Conservation (phyloP, 2,329 filamentous ascomycete species). For the Fusarium coicis region DNA sequence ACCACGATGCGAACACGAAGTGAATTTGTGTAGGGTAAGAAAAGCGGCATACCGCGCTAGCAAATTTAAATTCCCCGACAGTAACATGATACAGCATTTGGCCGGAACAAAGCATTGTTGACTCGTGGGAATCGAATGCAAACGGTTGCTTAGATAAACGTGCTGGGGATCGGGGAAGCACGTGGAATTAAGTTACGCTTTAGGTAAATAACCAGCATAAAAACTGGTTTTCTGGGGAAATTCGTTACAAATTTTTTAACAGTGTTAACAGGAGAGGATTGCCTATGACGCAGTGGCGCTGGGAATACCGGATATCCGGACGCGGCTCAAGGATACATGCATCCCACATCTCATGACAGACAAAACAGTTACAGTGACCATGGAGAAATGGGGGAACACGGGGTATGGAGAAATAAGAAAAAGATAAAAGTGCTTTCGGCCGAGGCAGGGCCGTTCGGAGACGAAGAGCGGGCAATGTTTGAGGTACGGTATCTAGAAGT, state of each 20-base stretch:
- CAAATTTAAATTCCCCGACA: slow-evolving; percentile 10
- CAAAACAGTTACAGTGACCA: neutral
- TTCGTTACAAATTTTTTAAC: neutral
- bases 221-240: slow-evolving; percentile 18
- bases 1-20: neutral
- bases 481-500: neutral
- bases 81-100: neutral
- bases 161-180: neutral
- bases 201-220: neutral
- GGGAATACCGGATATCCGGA: slow-evolving; percentile 3
- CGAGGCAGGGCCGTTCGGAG: slow-evolving; percentile 36
- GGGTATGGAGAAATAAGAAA: slow-evolving; percentile 8
- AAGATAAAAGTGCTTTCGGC: slow-evolving; percentile 15
- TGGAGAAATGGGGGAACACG: slow-evolving; percentile 5
- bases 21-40: neutral
- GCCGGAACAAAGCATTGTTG: neutral
- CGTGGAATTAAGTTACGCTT: neutral
- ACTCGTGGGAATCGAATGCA: neutral
- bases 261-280: neutral
- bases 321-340: slow-evolving; percentile 3
- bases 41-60: neutral
- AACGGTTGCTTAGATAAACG: neutral
- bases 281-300: slow-evolving; percentile 26
- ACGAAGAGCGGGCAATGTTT: neutral
- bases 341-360: neutral